A percentile compares a stretch with the other conserved stretches of the same genome.
Evolutionary conservation across 2,329 filamentous ascomycete species (phyloP).

Genomic region (Trichoderma simmonsii): DNA sequence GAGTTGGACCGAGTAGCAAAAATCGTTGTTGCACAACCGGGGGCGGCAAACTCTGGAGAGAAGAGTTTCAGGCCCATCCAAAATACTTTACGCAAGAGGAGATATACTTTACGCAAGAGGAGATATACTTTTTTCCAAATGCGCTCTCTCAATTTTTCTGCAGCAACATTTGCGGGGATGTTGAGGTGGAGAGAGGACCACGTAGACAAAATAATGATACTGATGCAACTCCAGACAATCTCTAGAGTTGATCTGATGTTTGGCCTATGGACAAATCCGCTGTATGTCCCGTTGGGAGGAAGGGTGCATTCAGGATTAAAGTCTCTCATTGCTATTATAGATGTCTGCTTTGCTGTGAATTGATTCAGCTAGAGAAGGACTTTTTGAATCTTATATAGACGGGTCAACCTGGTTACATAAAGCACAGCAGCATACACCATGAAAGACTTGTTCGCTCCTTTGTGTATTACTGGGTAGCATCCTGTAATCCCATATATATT

Average conservation of each 20-base stretch:
- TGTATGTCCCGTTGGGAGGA: not conserved
- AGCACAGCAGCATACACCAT: not conserved
- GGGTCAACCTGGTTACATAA: not conserved
- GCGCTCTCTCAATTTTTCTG: fast-evolving
- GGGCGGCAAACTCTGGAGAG: not conserved
- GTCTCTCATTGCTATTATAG: not conserved
- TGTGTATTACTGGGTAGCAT: not conserved
- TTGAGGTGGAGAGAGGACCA: not conserved
- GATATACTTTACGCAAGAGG: not conserved
- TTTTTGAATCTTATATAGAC: not conserved
- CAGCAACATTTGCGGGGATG: not conserved
- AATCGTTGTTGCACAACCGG: not conserved
- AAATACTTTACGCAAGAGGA: not conserved
- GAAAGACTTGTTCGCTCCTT: not conserved
- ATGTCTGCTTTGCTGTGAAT: not conserved
- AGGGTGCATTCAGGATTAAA: not conserved
- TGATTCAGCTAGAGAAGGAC: not conserved
- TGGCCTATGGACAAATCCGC: not conserved
- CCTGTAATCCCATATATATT: not conserved
- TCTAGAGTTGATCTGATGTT: not conserved
- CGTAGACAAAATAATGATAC: not conserved
- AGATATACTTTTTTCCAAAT: not conserved
- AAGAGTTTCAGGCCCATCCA: not conserved
- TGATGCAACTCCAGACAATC: not conserved
- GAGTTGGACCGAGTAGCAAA: not conserved